Conservation (phyloP, 768 basidiomycete genomes). For the Kwoniella dejecticola region DNA sequence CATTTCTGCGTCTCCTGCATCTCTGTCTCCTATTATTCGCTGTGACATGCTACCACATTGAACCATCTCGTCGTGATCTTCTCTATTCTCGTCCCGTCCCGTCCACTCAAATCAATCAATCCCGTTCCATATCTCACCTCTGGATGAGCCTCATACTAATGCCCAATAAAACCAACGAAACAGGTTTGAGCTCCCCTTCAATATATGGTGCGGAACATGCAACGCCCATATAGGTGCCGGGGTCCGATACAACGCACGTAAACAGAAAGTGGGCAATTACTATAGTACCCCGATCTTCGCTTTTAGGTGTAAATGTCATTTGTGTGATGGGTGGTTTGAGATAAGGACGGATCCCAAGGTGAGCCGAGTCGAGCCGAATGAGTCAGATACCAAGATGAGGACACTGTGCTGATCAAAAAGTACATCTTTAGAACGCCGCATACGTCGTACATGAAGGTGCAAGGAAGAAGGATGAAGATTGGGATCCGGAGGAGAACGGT, state of each 20-base stretch:
- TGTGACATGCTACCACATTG: too few species aligned
- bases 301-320: conserved; percentile 96
- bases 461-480: conserved; percentile 91
- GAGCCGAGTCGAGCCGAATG: conserved; percentile 21
- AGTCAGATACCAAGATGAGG: background rate
- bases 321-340: conserved; percentile 96
- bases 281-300: conserved; percentile 91
- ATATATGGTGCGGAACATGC: conserved; percentile 74
- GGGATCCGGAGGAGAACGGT: conserved; percentile 95
- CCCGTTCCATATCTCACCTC: too few species aligned
- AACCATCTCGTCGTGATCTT: too few species aligned
- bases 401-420: background rate
- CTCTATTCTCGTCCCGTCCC: too few species aligned
- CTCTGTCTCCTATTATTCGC: too few species aligned
- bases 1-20: too few species aligned
- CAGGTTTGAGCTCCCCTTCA: conserved; percentile 88
- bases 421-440: conserved; percentile 86
- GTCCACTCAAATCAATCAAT: too few species aligned
- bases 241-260: conserved; percentile 99
- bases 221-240: conserved; percentile 96
- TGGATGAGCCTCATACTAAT: too few species aligned
- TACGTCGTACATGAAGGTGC: conserved; percentile 93
- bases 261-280: conserved; percentile 93
- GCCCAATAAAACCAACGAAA: too few species aligned
- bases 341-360: conserved; percentile 97